These are phyloP conservation scores for Agarophyton chilense DNA, from an alignment of 23 red algal species.

Conservation along the genomic window DNA sequence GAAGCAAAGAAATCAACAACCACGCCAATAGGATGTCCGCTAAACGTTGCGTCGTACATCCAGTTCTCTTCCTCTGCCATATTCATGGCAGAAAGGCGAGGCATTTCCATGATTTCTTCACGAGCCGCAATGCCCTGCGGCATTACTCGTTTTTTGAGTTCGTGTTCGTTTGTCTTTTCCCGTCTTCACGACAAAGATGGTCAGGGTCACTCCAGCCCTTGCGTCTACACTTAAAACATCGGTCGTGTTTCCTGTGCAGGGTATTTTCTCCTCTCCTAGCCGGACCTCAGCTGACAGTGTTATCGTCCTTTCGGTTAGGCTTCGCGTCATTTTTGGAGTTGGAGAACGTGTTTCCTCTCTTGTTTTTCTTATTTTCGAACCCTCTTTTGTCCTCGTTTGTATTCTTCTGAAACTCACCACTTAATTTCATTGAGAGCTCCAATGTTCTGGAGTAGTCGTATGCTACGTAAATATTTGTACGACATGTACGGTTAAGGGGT, in stretches of 20 bases:
- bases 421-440: constrained; percentile 24
- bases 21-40: background rate
- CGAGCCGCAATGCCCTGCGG: background rate
- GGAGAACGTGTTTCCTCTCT: background rate
- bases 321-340: background rate
- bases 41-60: constrained; percentile 15
- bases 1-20: background rate
- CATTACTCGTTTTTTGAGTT: constrained; percentile 16
- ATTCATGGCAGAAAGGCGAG: background rate
- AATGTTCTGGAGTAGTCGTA: constrained; percentile 6
- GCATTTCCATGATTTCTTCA: background rate
- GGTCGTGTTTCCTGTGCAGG: constrained; percentile 8
- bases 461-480: constrained; percentile 4
- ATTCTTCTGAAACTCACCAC: background rate
- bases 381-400: background rate
- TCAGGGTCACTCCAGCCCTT: constrained; percentile 3
- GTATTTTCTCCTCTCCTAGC: constrained; percentile 12
- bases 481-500: background rate
- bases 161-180: background rate
- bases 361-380: background rate
- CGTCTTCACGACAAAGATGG: background rate
- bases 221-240: constrained; percentile 3
- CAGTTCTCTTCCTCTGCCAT: constrained; percentile 1
- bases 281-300: constrained; percentile 7
- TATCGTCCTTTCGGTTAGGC: background rate